Conservation (phyloP, 345 rosid genomes). For the Eucalyptus polyanthemos region DNA sequence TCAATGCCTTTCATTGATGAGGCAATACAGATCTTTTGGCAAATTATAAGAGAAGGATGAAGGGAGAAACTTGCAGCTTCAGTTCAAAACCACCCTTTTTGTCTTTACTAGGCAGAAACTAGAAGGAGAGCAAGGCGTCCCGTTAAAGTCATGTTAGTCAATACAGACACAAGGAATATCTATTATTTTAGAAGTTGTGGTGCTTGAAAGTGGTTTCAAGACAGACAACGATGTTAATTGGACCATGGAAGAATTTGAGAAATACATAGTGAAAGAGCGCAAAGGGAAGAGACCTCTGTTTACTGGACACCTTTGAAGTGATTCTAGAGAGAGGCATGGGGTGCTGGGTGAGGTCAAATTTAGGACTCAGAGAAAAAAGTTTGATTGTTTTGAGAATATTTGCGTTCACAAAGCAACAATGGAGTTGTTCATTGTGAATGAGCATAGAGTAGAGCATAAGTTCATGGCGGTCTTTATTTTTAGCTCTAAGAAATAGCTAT, state of each 20-base stretch:
- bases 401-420: no score
- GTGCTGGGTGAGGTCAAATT: not conserved
- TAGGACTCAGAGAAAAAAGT: not conserved
- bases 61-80: not conserved
- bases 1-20: not conserved
- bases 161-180: not conserved
- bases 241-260: not conserved
- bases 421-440: no score
- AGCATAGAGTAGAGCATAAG: no score
- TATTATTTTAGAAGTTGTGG: not conserved
- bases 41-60: not conserved
- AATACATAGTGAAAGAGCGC: not conserved
- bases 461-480: no score
- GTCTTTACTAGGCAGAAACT: not conserved
- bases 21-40: not conserved
- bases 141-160: no score
- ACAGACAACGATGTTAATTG: rapidly evolving
- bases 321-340: no score
- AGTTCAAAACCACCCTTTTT: not conserved
- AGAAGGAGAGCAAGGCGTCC: no score
- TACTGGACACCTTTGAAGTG: not conserved
- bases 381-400: not conserved
- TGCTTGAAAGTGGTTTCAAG: not conserved
- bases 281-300: not conserved
- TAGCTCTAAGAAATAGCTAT: no score